Base-by-base conservation (phyloP, 176 grass and related monocot genomes). In the Musa acuminata region DNA sequence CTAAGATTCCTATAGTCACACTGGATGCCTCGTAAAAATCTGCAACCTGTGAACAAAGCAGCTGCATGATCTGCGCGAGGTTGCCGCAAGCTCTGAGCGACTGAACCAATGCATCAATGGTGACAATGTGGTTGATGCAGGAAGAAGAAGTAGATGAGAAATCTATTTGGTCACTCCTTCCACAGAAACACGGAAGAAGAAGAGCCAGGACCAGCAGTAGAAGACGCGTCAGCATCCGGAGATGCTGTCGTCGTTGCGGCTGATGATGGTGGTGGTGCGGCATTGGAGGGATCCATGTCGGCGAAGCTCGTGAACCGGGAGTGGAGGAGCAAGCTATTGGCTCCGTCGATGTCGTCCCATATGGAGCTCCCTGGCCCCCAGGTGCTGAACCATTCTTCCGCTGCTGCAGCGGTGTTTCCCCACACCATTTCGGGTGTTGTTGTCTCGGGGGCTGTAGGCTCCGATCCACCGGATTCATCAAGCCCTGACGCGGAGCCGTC, bases 321-420 rank as follows among this genome's bases (percentile, higher is more conserved):
- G 71, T 89, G 95, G 76, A 91, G 80, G 49, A 91, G 78, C 81
- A 99, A 81, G 68, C 81, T 85, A 16, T 89, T 82, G 1, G 88
- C 90, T 48, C 89, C 92, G 64, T 99, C 95, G 26, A 99, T 79
- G 80, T 99, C 95, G 72, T 99, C 95, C 95, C 95, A 99, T 21
- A 94, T 88, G 57, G 86, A 94, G 80, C 95, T 99, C 67, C 83
- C 87, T 0, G 95, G 95, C 0, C 95, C 95, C 95, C 95, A 99
- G 12, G 88, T 76, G 73, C 82, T 94, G 79, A 99, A 91, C 95
- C 95, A 99, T 11, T 82, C 95, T 82, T 99, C 95, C 21, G 93
- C 90, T 35, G 84, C 84, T 19, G 93, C 94, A 35, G 85, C 84
- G 12, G 24, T 24, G 8, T 80, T 84, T 0, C 78, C 88, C 95